Conservation (phyloP, 2,329 filamentous ascomycete species). For the Arthrobotrys musiformis region DNA sequence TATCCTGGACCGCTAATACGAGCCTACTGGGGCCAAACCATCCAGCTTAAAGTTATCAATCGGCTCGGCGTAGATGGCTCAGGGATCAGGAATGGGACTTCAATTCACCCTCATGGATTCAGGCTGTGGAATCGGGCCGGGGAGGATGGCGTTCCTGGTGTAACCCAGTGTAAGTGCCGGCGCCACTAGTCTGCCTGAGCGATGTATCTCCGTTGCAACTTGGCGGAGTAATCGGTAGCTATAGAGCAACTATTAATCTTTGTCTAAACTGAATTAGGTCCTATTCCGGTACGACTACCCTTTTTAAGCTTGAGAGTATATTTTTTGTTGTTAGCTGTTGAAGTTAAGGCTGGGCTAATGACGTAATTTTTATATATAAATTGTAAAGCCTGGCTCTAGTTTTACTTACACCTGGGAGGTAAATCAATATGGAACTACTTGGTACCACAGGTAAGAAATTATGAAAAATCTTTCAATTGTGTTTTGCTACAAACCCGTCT, state of each 20-base stretch:
- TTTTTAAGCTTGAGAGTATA: too few species aligned
- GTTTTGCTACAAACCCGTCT: too few species aligned
- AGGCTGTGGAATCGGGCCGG: constrained; percentile 61
- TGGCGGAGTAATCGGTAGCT: too few species aligned
- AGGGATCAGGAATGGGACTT: constrained; percentile 22
- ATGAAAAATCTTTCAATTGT: too few species aligned
- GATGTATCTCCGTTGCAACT: too few species aligned
- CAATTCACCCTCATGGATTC: constrained; percentile 22
- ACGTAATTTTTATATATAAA: neutral
- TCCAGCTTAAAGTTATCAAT: constrained; percentile 55
- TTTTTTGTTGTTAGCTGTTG: too few species aligned
- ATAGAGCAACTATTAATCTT: too few species aligned
- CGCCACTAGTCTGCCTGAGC: neutral
- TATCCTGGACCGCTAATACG: constrained; percentile 75
- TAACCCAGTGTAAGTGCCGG: constrained; percentile 64
- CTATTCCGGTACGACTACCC: constrained; percentile 61
- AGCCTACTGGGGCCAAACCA: constrained; percentile 69
- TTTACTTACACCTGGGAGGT: constrained; percentile 16
- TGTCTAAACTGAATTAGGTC: too few species aligned
- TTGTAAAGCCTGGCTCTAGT: neutral
- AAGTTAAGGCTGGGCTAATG: too few species aligned
- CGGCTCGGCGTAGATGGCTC: neutral
- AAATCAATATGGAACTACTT: constrained; percentile 27
- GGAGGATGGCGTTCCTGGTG: constrained; percentile 69
- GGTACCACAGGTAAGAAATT: constrained; percentile 38